phyloP scores from a whole-genome alignment of 257 asterid genomes.

The Asclepias syriaca region DNA sequence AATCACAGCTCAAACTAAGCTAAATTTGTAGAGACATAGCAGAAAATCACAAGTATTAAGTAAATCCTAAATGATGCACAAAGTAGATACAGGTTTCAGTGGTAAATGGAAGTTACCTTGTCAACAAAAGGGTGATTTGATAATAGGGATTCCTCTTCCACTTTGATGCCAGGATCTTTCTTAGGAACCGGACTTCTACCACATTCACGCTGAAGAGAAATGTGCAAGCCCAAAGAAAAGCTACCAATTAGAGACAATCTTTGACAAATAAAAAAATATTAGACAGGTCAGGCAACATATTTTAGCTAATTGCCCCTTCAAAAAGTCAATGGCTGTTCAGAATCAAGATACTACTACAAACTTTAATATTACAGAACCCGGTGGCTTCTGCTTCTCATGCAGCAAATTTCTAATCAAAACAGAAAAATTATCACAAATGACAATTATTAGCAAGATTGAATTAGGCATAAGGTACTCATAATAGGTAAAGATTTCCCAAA shows the following conservation, averaged over 20 bases:
- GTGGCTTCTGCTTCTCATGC: background rate
- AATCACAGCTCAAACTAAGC: background rate
- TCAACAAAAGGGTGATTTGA: constrained; percentile 94
- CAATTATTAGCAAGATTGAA: background rate
- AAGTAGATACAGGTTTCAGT: background rate
- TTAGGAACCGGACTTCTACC: constrained; percentile 87
- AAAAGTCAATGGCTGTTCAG: background rate
- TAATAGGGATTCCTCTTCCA: constrained; percentile 83
- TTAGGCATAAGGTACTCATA: background rate
- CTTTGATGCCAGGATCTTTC: constrained; percentile 76
- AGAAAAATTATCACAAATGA: background rate
- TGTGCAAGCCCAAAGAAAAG: constrained; percentile 18
- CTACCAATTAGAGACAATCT: constrained; percentile 2
- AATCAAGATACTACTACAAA: background rate
- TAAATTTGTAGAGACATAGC: background rate
- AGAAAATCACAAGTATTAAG: background rate
- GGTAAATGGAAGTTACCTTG: constrained; percentile 45
- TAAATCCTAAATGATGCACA: background rate
- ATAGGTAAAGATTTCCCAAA: constrained; percentile 1
- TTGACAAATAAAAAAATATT: background rate
- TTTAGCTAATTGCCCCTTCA: background rate
- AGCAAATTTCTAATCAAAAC: background rate
- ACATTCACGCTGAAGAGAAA: constrained; percentile 70
- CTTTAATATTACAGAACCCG: background rate
- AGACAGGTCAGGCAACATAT: background rate